Conservation (phyloP, 2,329 filamentous ascomycete genomes). For the Magnaporthiopsis poae region DNA sequence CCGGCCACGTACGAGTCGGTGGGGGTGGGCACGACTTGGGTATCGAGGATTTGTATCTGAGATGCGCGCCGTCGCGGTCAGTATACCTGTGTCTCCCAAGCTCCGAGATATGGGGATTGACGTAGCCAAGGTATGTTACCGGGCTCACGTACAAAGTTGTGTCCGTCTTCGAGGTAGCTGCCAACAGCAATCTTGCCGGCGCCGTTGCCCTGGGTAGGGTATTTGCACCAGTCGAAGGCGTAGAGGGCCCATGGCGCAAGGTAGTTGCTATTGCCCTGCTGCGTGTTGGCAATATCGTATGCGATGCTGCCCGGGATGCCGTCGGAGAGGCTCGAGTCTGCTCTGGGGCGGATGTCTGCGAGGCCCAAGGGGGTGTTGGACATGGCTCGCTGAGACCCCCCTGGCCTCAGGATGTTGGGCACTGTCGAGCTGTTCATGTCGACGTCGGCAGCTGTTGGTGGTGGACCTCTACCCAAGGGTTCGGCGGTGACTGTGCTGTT, state of each 20-base stretch:
- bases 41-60: slow-evolving; percentile 94
- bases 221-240: slow-evolving; percentile 98
- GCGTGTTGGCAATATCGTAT: slow-evolving; percentile 58
- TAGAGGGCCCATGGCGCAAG: slow-evolving; percentile 91
- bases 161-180: slow-evolving; percentile 93
- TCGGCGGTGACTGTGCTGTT: background rate
- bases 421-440: slow-evolving; percentile 29
- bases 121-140: background rate
- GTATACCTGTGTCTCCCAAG: background rate
- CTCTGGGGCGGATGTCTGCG: slow-evolving; percentile 80
- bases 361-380: slow-evolving; percentile 77
- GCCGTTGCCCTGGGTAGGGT: slow-evolving; percentile 69
- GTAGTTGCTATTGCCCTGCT: slow-evolving; percentile 78
- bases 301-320: slow-evolving; percentile 45
- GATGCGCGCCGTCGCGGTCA: slow-evolving; percentile 11
- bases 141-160: slow-evolving; percentile 70
- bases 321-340: slow-evolving; percentile 72
- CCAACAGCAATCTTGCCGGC: slow-evolving; percentile 90
- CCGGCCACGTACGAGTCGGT: slow-evolving; percentile 60
- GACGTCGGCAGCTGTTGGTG: background rate
- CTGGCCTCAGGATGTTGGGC: slow-evolving; percentile 50
- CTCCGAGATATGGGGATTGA: slow-evolving; percentile 2
- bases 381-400: slow-evolving; percentile 39
- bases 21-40: slow-evolving; percentile 63
- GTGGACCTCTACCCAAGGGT: background rate